Base-by-base conservation (phyloP, 768 basidiomycete species). In the Leucocoprinus sp. region DNA sequence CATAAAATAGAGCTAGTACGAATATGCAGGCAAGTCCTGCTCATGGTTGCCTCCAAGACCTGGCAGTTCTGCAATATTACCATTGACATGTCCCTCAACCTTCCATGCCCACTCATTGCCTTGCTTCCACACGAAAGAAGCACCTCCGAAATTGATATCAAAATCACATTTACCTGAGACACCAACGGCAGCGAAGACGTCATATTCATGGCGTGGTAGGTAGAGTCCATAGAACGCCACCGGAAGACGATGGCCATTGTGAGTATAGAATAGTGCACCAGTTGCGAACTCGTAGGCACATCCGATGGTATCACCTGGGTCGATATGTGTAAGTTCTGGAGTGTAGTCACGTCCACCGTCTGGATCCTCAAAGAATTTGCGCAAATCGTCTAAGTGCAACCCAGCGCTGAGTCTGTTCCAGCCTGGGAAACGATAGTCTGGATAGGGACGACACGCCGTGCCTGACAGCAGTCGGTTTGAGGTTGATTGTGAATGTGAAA, bases 301-400 rank as follows among this genome's bases (percentile, higher is more conserved):
- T 2, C 83, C 82, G 22, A 84, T 54, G 6, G 64, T 73, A 57
- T 81, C 76, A 1, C 75, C 77, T 6, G 67, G 53, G 1, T 42
- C 54, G 40, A 75, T 63, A 42, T 51, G 60, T 19, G 50, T 55
- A 19, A 64, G 58, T 34, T 28, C 54, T 18, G 51, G 49, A 31
- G 59, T 61, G 58, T 76, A 84, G 53, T 80, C 76, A 1, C 76
- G 71, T 8, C 82, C 82, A 14, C 82, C 82, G 37, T 76, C 66
- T 1, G 78, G 63, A 54, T 82, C 79, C 53, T 83, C 81, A 48
- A 78, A 84, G 67, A 84, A 84, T 59, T 83, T 84, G 56, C 78
- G 72, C 55, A 80, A 64, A 60, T 84, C 82, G 55, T 84, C 83
- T 26, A 84, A 69, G 52, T 84, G 82, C 21, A 82, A 63, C 1